Evolutionary conservation across 2,329 filamentous ascomycete genomes (phyloP), one percentile per base, ranked within the genome.

Genomic region (Phialophora macrospora): DNA sequence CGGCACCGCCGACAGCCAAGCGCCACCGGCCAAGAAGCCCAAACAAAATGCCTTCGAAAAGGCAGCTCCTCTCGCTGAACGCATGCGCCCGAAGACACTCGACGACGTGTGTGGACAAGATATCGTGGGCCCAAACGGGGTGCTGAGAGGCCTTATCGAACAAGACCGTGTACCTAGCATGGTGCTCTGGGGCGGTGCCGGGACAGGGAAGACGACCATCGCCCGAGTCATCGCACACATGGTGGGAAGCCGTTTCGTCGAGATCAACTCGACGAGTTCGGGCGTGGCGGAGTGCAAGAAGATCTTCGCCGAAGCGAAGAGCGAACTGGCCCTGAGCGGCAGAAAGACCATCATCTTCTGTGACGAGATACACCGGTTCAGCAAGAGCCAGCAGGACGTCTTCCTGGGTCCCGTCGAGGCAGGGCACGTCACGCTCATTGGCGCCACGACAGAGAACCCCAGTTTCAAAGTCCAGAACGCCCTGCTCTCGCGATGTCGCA

Each of bases 291-390:
- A 98, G 76, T 93, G 90, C 83, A 97, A 97, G 80, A 95, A 93
- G 81, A 84, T 97, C 62, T 97, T 98, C 73, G 81, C 83, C 24
- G 93, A 97, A 71, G 93, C 95, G 0, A 87, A 86, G 66, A 91
- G 88, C 73, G 95, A 98, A 76, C 80, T 93, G 55, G 81, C 83
- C 0, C 81, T 98, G 59, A 96, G 92, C 0, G 94, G 94, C 1
- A 85, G 93, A 67, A 94, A 91, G 79, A 98, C 95, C 0, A 96
- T 99, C 69, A 88, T 99, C 69, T 99, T 99, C 77, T 97, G 94
- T 80, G 95, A 99, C 79, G 95, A 98, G 81, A 95, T 97, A 55
- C 93, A 97, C 78, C 82, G 94, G 30, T 97, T 97, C 81, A 90
- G 86, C 72, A 97, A 97, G 79, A 85, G 88, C 0, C 95, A 98